Conservation (phyloP, 805 yeast species). For the Wickerhamomyces sydowiorum region DNA sequence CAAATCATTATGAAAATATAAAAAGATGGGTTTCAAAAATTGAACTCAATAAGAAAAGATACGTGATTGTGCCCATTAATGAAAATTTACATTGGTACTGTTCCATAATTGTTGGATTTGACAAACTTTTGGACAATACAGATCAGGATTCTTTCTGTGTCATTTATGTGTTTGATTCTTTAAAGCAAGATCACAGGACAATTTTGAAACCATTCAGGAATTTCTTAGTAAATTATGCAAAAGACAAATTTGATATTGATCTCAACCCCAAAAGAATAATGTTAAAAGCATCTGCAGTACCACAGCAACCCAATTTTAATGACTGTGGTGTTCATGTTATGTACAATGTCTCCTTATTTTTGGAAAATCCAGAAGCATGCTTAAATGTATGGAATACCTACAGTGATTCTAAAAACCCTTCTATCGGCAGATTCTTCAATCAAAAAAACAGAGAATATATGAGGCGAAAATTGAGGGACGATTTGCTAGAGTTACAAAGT, state of each 20-base stretch:
- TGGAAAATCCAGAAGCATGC: slow-evolving; percentile 43
- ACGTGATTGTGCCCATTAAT: slow-evolving; percentile 75
- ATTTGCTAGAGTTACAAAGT: slow-evolving; percentile 14
- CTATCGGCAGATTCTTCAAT: slow-evolving; percentile 15
- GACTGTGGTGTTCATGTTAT: slow-evolving; percentile 95
- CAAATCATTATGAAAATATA: slow-evolving; percentile 52
- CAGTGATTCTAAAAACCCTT: slow-evolving; percentile 8
- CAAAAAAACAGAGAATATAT: slow-evolving; percentile 21
- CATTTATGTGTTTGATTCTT: slow-evolving; percentile 65
- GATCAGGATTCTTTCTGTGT: slow-evolving; percentile 12
- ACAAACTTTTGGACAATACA: slow-evolving; percentile 12
- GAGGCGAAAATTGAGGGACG: slow-evolving; percentile 17
- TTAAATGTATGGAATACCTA: slow-evolving; percentile 40
- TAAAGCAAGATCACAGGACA: slow-evolving; percentile 51
- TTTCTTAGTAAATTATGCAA: slow-evolving; percentile 64
- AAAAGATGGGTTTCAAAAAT: slow-evolving; percentile 74
- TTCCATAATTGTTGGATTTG: slow-evolving; percentile 60
- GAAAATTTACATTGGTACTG: slow-evolving; percentile 85
- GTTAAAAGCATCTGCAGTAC: slow-evolving; percentile 51
- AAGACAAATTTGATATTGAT: slow-evolving; percentile 48
- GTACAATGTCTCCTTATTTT: slow-evolving; percentile 58
- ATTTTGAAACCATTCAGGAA: slow-evolving; percentile 47
- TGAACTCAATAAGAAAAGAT: slow-evolving; percentile 52
- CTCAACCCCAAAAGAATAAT: slow-evolving; percentile 43
- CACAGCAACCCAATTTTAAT: slow-evolving; percentile 80